A percentile compares a stretch with the other conserved stretches of the same genome.
Conservation (phyloP, 1,139 yeast species). For the Scheffersomyces insectosa region DNA sequence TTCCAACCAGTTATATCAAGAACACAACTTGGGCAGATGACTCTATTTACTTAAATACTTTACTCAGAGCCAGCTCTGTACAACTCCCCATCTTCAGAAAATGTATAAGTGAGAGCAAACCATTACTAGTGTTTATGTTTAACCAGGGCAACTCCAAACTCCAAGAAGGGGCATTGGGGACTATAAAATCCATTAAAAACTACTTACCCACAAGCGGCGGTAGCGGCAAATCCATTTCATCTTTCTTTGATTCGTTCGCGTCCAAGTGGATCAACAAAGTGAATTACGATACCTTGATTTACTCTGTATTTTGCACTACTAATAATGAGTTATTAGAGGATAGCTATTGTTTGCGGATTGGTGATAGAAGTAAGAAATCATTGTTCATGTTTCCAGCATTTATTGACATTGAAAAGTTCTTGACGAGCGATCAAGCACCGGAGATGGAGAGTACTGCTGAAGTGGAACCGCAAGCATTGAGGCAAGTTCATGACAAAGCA, state of each 20-base stretch:
- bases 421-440: background rate
- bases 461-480: conserved; percentile 18
- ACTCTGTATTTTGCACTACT: conserved; percentile 45
- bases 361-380: conserved; percentile 16
- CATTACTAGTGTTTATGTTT: conserved; percentile 37
- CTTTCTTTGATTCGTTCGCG: conserved; percentile 45
- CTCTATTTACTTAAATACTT: conserved; percentile 18
- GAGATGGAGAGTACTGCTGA: background rate
- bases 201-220: conserved; percentile 17
- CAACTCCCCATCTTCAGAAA: conserved; percentile 24
- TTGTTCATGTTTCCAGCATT: conserved; percentile 35
- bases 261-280: conserved; percentile 36
- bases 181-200: conserved; percentile 24
- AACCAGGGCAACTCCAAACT: conserved; percentile 13
- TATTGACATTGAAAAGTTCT: conserved; percentile 8
- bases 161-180: conserved; percentile 10
- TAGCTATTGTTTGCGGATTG: conserved; percentile 42
- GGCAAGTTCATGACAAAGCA: conserved; percentile 23
- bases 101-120: conserved; percentile 22
- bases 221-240: conserved; percentile 9
- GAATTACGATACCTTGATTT: conserved; percentile 32
- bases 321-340: conserved; percentile 16
- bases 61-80: conserved; percentile 16
- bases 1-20: conserved; percentile 22
- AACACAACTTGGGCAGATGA: conserved; percentile 5